Evolutionary conservation across 345 rosid genomes (phyloP).

Genomic region (Ceriops decandra): DNA sequence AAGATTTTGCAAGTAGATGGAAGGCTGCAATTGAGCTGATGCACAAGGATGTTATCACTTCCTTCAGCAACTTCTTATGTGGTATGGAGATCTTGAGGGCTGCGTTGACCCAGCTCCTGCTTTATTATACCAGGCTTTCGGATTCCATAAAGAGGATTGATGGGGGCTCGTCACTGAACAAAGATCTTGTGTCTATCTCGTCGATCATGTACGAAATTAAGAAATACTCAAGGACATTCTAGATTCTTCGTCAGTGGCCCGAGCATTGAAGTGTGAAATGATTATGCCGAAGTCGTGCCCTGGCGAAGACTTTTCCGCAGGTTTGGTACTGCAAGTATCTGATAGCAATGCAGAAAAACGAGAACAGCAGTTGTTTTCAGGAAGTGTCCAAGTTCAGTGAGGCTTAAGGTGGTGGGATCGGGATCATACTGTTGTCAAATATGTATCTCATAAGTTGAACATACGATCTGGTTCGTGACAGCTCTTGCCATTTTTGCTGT

Average conservation of each 20-base stretch:
- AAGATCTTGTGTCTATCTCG: constrained; percentile 82
- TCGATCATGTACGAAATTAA: constrained; percentile 97
- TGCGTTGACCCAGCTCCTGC: constrained; percentile 89
- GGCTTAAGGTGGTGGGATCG: no score
- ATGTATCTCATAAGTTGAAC: no score
- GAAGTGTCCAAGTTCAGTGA: no score
- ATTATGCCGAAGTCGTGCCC: no score
- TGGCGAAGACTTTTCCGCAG: no score
- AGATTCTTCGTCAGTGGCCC: not conserved
- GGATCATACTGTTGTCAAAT: no score
- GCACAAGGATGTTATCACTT: constrained; percentile 97
- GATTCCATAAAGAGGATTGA: constrained; percentile 73
- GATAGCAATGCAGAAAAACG: no score
- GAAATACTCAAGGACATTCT: constrained; percentile 90
- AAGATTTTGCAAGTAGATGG: constrained; percentile 89
- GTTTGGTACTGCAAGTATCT: no score
- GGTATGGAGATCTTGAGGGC: constrained; percentile 98
- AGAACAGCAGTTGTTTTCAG: no score
- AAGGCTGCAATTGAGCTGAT: constrained; percentile 88
- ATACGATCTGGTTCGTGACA: no score
- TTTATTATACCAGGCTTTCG: constrained; percentile 86
- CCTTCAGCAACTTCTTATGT: constrained; percentile 94
- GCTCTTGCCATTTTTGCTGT: no score
- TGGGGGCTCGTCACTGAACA: constrained; percentile 83
- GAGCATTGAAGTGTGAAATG: not conserved